Evolutionary conservation across 2,329 filamentous ascomycete species (phyloP), one percentile per base, ranked within the genome.

Genomic region (Coniochaeta hoffmannii): DNA sequence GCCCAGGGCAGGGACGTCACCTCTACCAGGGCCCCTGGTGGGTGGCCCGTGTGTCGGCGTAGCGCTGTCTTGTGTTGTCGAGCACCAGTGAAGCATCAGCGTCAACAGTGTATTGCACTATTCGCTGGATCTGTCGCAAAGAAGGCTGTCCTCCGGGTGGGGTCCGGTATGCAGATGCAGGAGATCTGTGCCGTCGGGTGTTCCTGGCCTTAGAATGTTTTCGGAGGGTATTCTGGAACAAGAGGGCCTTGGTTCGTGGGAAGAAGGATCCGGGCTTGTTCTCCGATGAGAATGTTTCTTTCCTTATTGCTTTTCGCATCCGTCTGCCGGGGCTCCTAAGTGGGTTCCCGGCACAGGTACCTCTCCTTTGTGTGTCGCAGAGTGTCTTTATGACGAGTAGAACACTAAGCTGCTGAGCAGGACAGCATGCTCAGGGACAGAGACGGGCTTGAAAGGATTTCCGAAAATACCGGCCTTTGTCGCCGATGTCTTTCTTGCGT

Each of bases 401-500:
- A 4, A 46, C 9, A 46, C 41, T 46, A 46, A 28, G 41, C 3
- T n/a, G 12, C 22, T 26, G 41, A 28, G 41, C 41, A 15, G 41
- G 41, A 46, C 41, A 46, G 41, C 41, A 46, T 46, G 19, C 19
- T 46, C 22, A 41, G 36, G 36, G 36, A 22, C 17, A 5, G 9
- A 22, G 9, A 22, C 17, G 41, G 24, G 12, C 41, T 22, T 46
- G 41, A 46, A 46, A 46, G 41, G 41, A 46, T 24, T 26, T 46
- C 41, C 24, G 41, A 46, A 46, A 46, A 46, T 46, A 46, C 41
- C 41, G 50, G n/a, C 28, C 50, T 53, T 53, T 53, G 50, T 53
- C 32, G n/a, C 49, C n/a, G 30, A n/a, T n/a, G 41, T 28, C 41
- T 46, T 50, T 50, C 50, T 53, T 35, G 50, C 7, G 28, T 15